Evolutionary conservation across 2,329 filamentous ascomycete species (phyloP).

Genomic region (Blastomyces percursus): DNA sequence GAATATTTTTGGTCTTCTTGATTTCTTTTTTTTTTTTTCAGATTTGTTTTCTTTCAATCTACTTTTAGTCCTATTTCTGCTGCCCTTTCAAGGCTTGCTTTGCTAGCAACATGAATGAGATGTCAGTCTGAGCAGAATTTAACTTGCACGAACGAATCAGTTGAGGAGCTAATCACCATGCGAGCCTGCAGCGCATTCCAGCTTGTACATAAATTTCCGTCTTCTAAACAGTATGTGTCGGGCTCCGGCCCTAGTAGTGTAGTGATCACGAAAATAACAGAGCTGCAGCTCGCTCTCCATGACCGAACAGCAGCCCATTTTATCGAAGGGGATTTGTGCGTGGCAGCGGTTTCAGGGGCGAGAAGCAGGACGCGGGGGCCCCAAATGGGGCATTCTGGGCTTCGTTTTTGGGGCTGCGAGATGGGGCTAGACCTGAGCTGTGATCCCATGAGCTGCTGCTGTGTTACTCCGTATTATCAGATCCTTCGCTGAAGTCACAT

Average conservation of each 20-base stretch:
- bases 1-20: too few species aligned
- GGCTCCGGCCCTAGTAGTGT: not conserved
- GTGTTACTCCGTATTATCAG: not conserved
- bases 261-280: not conserved
- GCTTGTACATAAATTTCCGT: not conserved
- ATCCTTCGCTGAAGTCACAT: not conserved
- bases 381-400: not conserved
- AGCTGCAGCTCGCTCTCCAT: not conserved
- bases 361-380: not conserved
- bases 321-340: not conserved
- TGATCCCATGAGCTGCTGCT: not conserved
- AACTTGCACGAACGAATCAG: not conserved
- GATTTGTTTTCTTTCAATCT: not conserved
- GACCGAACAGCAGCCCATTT: not conserved
- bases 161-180: not conserved
- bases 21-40: not conserved
- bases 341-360: not conserved
- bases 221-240: too few species aligned
- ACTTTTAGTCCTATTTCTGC: too few species aligned
- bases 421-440: not conserved
- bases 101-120: too few species aligned
- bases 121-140: too few species aligned
- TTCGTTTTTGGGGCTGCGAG: not conserved
- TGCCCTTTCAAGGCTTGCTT: too few species aligned
- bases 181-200: not conserved